These are phyloP conservation scores for Amaranthus cruentus DNA, from an alignment of 148 eudicot genomes.

Conservation along the genomic window DNA sequence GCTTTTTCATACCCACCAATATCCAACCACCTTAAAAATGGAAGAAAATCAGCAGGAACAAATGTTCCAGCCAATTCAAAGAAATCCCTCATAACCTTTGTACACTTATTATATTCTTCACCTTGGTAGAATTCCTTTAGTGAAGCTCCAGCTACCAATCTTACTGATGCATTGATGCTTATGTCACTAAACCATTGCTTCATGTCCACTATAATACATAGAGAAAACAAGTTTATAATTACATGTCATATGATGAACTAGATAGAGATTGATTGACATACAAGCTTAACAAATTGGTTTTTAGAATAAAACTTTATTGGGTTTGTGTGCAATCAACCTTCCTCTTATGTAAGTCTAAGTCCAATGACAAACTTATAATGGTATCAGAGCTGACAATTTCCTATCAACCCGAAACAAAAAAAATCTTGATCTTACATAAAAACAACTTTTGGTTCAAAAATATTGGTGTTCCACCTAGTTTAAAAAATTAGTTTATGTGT, in stretches of 20 bases:
- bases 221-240: conserved; percentile 9
- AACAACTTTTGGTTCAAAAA: too few relatives aligned
- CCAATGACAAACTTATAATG: too few relatives aligned
- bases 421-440: too few relatives aligned
- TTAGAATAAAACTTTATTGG: too few relatives aligned
- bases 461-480: too few relatives aligned
- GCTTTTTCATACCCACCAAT: conserved; percentile 34
- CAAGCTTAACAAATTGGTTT: too few relatives aligned
- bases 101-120: conserved; percentile 11
- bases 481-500: too few relatives aligned
- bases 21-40: conserved; percentile 29
- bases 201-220: conserved; percentile 26
- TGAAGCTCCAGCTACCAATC: conserved; percentile 34
- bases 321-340: too few relatives aligned
- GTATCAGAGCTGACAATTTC: too few relatives aligned
- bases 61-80: conserved; percentile 18
- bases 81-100: conserved; percentile 23
- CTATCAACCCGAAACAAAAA: too few relatives aligned
- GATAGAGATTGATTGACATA: too few relatives aligned
- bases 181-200: conserved; percentile 40
- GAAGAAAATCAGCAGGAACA: conserved; percentile 26
- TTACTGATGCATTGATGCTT: conserved; percentile 26
- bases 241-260: neutral
- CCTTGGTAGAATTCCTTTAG: conserved; percentile 9
- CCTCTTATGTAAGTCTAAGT: too few relatives aligned